These are phyloP conservation scores for Suillus paluster DNA, from an alignment of 768 basidiomycete species.

Conservation along the genomic window DNA sequence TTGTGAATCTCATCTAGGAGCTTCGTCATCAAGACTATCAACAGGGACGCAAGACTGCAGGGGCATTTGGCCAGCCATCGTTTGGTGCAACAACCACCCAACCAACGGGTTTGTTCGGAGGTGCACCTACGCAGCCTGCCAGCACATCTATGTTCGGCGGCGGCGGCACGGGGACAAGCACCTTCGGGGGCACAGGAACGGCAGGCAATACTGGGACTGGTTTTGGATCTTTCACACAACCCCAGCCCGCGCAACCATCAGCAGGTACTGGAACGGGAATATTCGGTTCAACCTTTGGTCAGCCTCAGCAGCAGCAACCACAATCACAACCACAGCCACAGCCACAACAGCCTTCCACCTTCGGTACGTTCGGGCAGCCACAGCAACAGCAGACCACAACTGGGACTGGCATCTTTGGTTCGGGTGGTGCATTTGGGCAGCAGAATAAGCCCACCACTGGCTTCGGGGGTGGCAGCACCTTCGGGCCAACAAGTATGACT, in stretches of 20 bases:
- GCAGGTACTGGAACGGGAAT: conserved; percentile 42
- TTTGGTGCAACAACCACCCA: conserved; percentile 31
- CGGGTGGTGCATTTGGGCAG: conserved; percentile 36
- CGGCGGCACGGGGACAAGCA: conserved; percentile 13
- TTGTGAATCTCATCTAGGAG: conserved; percentile 50
- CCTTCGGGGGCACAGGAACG: conserved; percentile 27
- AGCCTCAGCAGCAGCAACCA: conserved; percentile 31
- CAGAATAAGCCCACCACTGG: conserved; percentile 34
- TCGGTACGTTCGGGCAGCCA: conserved; percentile 59
- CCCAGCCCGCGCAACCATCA: conserved; percentile 43
- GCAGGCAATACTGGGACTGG: conserved; percentile 30
- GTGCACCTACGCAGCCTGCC: conserved; percentile 29
- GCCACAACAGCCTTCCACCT: conserved; percentile 44
- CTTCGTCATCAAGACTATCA: conserved; percentile 76
- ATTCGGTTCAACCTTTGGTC: conserved; percentile 51
- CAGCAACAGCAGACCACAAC: conserved; percentile 41
- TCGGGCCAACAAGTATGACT: conserved; percentile 30
- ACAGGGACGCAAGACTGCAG: conserved; percentile 73
- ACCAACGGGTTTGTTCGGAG: conserved; percentile 30
- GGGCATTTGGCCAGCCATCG: conserved; percentile 58
- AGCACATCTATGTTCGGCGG: conserved; percentile 36
- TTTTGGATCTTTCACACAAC: conserved; percentile 41
- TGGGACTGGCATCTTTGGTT: conserved; percentile 36
- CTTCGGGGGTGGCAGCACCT: conserved; percentile 26
- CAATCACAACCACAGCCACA: conserved; percentile 41